Conservation (phyloP, 2,329 filamentous ascomycete genomes). For the Pseudogymnoascus destructans region DNA sequence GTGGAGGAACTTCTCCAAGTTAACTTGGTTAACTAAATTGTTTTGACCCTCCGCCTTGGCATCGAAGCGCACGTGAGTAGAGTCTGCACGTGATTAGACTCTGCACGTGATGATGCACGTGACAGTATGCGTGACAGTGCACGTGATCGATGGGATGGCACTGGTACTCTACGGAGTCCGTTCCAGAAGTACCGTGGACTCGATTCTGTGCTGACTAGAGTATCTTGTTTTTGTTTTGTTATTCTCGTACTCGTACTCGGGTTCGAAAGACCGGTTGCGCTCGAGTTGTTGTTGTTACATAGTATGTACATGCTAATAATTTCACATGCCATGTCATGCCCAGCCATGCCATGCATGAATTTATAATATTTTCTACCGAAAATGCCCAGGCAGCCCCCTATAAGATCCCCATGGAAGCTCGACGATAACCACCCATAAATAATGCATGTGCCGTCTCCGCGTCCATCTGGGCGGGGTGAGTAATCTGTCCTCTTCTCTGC, state of each 20-base stretch:
- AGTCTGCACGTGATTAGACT: no score
- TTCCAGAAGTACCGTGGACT: background rate
- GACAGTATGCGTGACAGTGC: no score
- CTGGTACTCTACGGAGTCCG: background rate
- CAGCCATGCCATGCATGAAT: no score
- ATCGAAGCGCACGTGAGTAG: no score
- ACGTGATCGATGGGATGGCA: background rate
- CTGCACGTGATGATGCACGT: no score
- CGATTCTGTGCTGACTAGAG: background rate
- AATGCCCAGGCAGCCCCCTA: background rate
- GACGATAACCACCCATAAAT: background rate
- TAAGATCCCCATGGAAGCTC: background rate
- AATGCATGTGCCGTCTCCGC: background rate
- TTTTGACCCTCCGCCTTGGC: no score
- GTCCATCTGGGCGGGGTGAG: background rate
- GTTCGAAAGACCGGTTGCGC: background rate
- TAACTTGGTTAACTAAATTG: no score
- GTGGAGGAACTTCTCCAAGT: no score
- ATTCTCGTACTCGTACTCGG: background rate
- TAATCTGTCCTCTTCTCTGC: background rate
- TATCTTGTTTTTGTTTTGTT: background rate
- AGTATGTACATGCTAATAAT: background rate
- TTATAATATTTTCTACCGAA: background rate
- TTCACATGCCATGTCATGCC: constrained; percentile 4
- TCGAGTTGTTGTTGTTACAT: background rate